Conservation (phyloP, 1,284 basidiomycete species). For the Ganoderma lingzhi region DNA sequence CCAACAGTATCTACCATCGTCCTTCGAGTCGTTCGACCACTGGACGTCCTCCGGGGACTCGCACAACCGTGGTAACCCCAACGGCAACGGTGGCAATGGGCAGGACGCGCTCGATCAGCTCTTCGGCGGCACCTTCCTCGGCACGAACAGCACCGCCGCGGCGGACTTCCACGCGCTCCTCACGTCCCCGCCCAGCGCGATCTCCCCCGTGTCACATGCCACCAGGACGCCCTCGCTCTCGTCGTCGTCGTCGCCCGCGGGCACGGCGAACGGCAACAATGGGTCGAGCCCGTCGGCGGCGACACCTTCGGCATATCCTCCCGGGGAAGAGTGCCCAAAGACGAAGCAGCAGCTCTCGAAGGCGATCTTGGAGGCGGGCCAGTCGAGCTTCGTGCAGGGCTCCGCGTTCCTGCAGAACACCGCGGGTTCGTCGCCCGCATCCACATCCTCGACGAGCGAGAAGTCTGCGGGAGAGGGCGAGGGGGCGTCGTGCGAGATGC, state of each 20-base stretch:
- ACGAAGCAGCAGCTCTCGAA: constrained; percentile 63
- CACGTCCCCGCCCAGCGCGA: constrained; percentile 51
- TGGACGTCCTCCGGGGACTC: constrained; percentile 40
- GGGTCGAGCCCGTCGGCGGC: constrained; percentile 31
- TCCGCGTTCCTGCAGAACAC: constrained; percentile 31
- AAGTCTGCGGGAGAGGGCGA: neutral
- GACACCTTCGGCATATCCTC: constrained; percentile 11
- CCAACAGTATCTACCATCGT: constrained; percentile 28
- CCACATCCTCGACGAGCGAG: neutral
- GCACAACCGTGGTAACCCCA: constrained; percentile 10
- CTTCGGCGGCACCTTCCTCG: constrained; percentile 63
- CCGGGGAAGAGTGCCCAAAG: constrained; percentile 55
- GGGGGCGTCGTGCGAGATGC: constrained; percentile 34
- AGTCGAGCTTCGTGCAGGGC: constrained; percentile 55
- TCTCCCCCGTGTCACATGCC: constrained; percentile 63
- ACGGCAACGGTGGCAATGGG: constrained; percentile 10
- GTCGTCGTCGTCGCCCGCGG: constrained; percentile 42
- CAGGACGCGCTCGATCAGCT: constrained; percentile 57
- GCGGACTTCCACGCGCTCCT: constrained; percentile 57
- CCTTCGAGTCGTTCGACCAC: constrained; percentile 36
- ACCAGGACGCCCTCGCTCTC: constrained; percentile 40
- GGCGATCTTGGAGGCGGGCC: constrained; percentile 54
- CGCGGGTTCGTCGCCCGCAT: constrained; percentile 29
- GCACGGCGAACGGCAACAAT: constrained; percentile 42
- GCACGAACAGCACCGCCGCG: constrained; percentile 41